Base-by-base conservation (phyloP, 352 stramenopile genomes). In the Phytophthora boehmeriae region DNA sequence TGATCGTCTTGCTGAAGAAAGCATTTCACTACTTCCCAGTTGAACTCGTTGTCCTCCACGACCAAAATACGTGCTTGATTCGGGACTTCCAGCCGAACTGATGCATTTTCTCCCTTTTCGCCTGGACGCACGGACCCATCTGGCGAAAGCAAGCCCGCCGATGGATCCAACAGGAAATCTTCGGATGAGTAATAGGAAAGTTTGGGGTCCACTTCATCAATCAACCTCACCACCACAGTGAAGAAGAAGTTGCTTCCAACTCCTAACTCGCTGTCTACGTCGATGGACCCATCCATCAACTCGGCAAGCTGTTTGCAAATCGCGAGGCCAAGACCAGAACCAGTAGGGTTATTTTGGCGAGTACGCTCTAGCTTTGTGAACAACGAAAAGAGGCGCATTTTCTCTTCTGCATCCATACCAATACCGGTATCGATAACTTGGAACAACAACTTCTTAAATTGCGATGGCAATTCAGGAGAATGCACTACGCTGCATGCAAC, bases 261-360 rank as follows among this genome's bases (percentile, higher is more conserved):
- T 3, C 68, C 75, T 4, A 92, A 59, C 38, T 90, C 71, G 51
- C 77, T 92, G 28, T 94, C 84, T 20, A 96, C 82, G 53, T 89
- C 83, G 39, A 96, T 93, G 11, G 78, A 68, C 2, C 87, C 87
- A 52, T 89, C 86, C 88, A 96, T 96, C 27, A 93, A 68, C 35
- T 95, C 83, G 1, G 87, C 83, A 13, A 96, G 79, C 54, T 93
- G 81, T 60, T 93, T 93, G 59, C 83, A 95, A 54, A 96, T 94
- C 2, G 83, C 83, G 41, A 96, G 66, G 13, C 88, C 88, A 13
- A 96, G 67, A 5, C 88, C 88, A 4, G 84, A 93, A 10, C 84
- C 84, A 17, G 84, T 93, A 32, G 84, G 84, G 47, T 93, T 95
- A 63, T 92, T 92, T 59, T 89, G 83, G 20, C 75, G 70, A 6